Conservation (phyloP, 2,329 filamentous ascomycete species). For the Fragosphaeria purpurea region DNA sequence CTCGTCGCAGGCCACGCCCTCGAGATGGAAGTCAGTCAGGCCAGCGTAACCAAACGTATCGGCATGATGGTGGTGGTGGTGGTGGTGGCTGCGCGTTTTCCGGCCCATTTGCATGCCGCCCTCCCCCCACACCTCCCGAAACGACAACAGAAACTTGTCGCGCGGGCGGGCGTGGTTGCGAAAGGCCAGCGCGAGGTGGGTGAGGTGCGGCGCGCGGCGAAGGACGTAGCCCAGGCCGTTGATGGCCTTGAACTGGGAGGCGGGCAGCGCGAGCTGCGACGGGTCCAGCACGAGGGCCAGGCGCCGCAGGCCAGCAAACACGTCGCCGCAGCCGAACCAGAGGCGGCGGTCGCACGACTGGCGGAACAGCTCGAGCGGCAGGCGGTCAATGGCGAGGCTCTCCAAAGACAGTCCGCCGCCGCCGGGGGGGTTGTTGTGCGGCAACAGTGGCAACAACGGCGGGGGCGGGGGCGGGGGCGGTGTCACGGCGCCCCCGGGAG, state of each 20-base stretch:
- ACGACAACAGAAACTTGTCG: slow-evolving; percentile 31
- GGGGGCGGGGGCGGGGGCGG: background rate
- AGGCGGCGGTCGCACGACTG: slow-evolving; percentile 25
- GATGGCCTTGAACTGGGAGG: slow-evolving; percentile 28
- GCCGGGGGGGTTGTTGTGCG: background rate
- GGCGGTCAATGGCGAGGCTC: slow-evolving; percentile 30
- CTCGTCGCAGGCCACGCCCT: slow-evolving; percentile 34
- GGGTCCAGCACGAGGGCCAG: slow-evolving; percentile 32
- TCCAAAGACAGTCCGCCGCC: background rate
- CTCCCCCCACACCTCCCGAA: slow-evolving; percentile 23
- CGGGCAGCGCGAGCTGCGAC: slow-evolving; percentile 26
- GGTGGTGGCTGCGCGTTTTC: too few species aligned
- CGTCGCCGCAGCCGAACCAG: slow-evolving; percentile 31
- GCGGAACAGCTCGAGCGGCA: slow-evolving; percentile 33
- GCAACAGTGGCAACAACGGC: background rate
- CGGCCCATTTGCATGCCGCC: background rate
- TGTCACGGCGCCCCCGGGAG: too few species aligned
- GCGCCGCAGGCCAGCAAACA: slow-evolving; percentile 28
- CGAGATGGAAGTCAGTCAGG: slow-evolving; percentile 32
- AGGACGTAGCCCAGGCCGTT: slow-evolving; percentile 34
- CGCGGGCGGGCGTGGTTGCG: slow-evolving; percentile 28
- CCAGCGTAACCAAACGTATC: slow-evolving; percentile 25
- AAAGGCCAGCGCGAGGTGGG: slow-evolving; percentile 30
- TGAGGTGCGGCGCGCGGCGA: slow-evolving; percentile 26
- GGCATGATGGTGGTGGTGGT: too few species aligned